Base-by-base conservation (phyloP, 1,284 basidiomycete genomes). In the Ganoderma sinense region DNA sequence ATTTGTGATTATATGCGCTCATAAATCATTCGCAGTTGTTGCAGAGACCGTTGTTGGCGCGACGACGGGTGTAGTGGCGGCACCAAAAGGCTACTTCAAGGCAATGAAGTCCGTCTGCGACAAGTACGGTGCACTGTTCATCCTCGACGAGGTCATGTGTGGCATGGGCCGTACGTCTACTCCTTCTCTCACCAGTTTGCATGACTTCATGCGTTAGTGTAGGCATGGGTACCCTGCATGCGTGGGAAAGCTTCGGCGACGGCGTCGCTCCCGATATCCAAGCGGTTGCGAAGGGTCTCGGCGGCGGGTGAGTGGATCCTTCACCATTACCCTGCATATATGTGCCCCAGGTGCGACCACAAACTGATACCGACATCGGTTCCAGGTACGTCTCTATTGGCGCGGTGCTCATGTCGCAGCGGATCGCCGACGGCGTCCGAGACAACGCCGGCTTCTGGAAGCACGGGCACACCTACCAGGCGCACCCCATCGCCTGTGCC, bases 41-140 rank as follows among this genome's bases (percentile, higher is more conserved):
- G 94, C 94, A 2, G 94, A 96, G 76, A 88, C 90, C 4, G 95
- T 95, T 4, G 92, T 94, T 2, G 95, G 95, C 40, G 95, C 94
- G 0, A 91, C 94, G 0, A 90, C 91, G 0, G 95, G 95, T 36
- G 90, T 87, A 26, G 83, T 94, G 4, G 79, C 91, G 43, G 89
- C 94, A 11, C 94, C 93, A 1, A 92, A 91, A 75, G 94, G 93
- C 2, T 94, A 95, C 76, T 92, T 94, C 76, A 88, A 88, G 78
- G 93, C 92, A 4, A 94, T 96, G 88, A 94, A 94, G 76, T 88
- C 88, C 8, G 92, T 97, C n/a, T 96, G 95, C 76, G 88, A 94
- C 65, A 94, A 93, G 77, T 92, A 96, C 73, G 95, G 93, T 6
- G 93, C 92, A 1, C 81, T 97, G n/a, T 91, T 96, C 78, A 93